Evolutionary conservation across 345 rosid genomes (phyloP).

Genomic region (Camelina neglecta): DNA sequence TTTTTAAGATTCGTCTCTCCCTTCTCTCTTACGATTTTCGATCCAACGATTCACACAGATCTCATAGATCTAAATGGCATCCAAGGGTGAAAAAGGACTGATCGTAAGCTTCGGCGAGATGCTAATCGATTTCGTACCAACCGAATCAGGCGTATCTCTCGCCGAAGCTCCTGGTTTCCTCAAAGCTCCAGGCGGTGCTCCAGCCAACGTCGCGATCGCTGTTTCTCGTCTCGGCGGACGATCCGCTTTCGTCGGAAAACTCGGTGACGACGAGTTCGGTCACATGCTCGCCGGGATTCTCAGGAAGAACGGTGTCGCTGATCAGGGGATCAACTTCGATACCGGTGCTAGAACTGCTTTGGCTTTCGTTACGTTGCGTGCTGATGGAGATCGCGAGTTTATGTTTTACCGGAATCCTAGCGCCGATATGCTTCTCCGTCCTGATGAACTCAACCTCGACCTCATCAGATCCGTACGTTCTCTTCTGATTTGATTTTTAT

Average conservation of each 20-base stretch:
- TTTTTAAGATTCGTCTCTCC: constrained; percentile 13
- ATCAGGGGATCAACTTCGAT: constrained; percentile 64
- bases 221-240: constrained; percentile 59
- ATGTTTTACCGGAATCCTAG: constrained; percentile 74
- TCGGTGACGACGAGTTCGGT: constrained; percentile 75
- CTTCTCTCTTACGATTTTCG: neutral
- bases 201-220: constrained; percentile 70
- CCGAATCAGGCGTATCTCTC: constrained; percentile 63
- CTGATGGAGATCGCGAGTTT: constrained; percentile 71
- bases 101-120: constrained; percentile 59
- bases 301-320: constrained; percentile 58
- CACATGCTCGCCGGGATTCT: constrained; percentile 63
- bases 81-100: constrained; percentile 49
- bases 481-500: constrained; percentile 18
- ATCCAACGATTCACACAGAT: constrained; percentile 38
- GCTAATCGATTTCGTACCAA: constrained; percentile 69
- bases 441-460: constrained; percentile 59
- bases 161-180: constrained; percentile 66
- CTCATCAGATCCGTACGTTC: constrained; percentile 58
- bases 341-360: constrained; percentile 67
- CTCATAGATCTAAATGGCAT: constrained; percentile 42
- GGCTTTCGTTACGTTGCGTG: constrained; percentile 65
- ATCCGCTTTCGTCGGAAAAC: constrained; percentile 63
- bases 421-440: constrained; percentile 72
- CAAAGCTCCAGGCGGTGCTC: constrained; percentile 77